Base-by-base conservation (phyloP, 768 basidiomycete species). In the Boletus vermiculosoides region DNA sequence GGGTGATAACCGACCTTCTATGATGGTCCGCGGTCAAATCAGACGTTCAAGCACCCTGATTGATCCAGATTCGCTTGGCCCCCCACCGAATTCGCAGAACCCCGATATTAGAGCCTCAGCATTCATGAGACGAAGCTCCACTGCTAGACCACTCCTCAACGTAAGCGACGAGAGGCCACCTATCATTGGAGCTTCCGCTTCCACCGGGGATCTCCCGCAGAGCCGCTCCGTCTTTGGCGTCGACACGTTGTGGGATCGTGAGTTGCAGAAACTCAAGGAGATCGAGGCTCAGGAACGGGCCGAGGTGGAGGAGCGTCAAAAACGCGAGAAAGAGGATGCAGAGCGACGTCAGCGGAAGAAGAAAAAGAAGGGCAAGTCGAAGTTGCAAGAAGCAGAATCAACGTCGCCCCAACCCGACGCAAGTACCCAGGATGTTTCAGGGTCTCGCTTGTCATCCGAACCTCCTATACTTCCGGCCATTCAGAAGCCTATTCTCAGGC, bases 201-300 rank as follows among this genome's bases (percentile, higher is more conserved):
- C 69, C 33, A 62, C 68, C 9, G 70, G 66, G 18, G 74, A 65
- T 54, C 68, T 78, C 50, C 55, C 78, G 0, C 78, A 74, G 41
- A 81, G 80, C 39, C 83, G 81, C 55, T 94, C 93, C n/a, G 92
- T 95, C 11, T 97, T 96, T 65, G 94, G 94, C 2, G 88, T 91
- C 1, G 94, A 97, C 70, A 89, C 88, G n/a, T 65, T 96, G 11
- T 96, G 94, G 94, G 89, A 95, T 66, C 80, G 84, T 40, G 94
- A 97, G 72, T 81, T 94, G 78, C 82, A 73, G 18, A 96, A 91
- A 70, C 76, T 96, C 51, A 83, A 83, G 59, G 78, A 84, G 57
- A 90, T 94, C 0, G 87, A 96, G 69, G 86, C 83, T 13, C 69
- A 65, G 50, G 93, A 94, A 67, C 79, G 75, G 54, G 68, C 64